Evolutionary conservation across 1,284 basidiomycete species (phyloP), one percentile per base, ranked within the genome.

Genomic region (Wallemia hederae): DNA sequence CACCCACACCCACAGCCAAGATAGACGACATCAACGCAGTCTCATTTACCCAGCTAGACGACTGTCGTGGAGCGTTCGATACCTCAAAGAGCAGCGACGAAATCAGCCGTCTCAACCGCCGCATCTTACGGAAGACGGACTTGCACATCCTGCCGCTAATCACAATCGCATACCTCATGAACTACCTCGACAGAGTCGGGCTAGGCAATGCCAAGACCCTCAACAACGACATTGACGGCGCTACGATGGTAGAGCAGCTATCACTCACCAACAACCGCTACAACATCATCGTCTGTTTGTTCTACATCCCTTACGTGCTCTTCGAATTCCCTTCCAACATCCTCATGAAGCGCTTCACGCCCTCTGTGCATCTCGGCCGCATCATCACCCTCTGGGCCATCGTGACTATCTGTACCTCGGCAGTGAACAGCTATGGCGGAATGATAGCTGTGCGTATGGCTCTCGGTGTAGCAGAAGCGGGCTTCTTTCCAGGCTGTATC

Each of bases 311-410:
- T 2, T 63, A 60, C 55, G 60, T 61, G 7, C 24, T 61, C 2
- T 25, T 61, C 27, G 60, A 61, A 17, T 59, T 62, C 11, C 60
- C 59, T 2, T 55, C 27, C 58, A 60, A 58, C n/a, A 22, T 63
- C 24, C 26, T 62, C 31, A 55, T 64, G 29, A 64, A 64, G 31
- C 27, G 55, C 25, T 64, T 63, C 26, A 31, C 62, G 24, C 63
- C 63, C 2, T 61, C 60, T 17, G 49, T 25, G 24, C 62, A 61
- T 59, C 60, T 65, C 55, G 33, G 59, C 1, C 22, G 62, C 1
- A 64, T 65, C 58, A 64, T 64, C 61, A 31, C 63, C n/a, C 34
- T 56, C 15, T 63, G 60, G 49, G 65, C 63, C 9, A 62, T 65
- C 58, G 58, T 62, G 25, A 64, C 62, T 1, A 33, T 60, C 25